Evolutionary conservation across 2,329 filamentous ascomycete species (phyloP), one percentile per base, ranked within the genome.

Genomic region (Drechslera avenae): DNA sequence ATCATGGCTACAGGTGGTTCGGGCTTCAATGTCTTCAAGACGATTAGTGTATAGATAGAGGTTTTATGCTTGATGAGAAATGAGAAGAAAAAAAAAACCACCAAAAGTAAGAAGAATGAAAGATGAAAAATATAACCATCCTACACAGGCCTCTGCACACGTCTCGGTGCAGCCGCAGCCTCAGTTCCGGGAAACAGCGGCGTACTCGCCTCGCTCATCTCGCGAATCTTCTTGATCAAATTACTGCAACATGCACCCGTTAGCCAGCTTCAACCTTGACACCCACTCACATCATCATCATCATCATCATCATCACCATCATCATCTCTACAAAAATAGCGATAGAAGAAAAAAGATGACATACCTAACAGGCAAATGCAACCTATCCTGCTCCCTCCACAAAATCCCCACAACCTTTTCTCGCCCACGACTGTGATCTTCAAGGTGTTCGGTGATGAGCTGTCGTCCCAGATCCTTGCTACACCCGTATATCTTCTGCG

Each of bases 1-100:
- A 77, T 97, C 54, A 87, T 97, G 76, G 91, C 91, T 2, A 99
- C 94, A 0, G 94, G 94, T 8, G 88, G 91, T 67, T 87, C 87
- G 75, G 86, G 86, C 43, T 97, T 99, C 75, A 83, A 83, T 33
- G 69, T 74, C 2, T 74, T 75, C 69, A 75, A 75, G 58, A 73
- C 71, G 1, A 72, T 73, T 59, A 73, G 68, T 57, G 73, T 74
- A n/a, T 74, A 71, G 55, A 52, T 46, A 33, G 19, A 13, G 23
- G 16, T 30, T 30, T 13, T 12, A 17, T 32, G 12, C 18, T 36
- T 28, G 26, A 32, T 35, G 26, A 44, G 28, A 21, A 32, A 30
- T 7, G 37, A 43, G 26, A 12, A 26, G 28, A 34, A 16, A 36
- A 42, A 43, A 43, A 21, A 21, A 21, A 4, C 19, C 7, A 7